phyloP scores from a whole-genome alignment of 1,284 basidiomycete genomes.

The Inonotus obliquus region DNA sequence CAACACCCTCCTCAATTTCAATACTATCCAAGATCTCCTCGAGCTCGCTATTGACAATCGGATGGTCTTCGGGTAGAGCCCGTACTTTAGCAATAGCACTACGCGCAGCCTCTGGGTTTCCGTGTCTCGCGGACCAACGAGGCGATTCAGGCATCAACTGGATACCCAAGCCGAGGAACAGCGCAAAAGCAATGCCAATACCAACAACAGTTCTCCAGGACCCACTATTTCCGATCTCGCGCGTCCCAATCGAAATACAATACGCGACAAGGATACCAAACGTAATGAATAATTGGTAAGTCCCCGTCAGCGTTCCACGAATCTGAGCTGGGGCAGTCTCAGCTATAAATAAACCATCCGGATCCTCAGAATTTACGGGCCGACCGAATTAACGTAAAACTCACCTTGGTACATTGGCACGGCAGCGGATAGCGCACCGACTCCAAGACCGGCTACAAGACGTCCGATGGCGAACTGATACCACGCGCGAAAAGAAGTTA shows the following conservation, averaged over 20 bases:
- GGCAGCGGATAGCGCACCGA: slow-evolving; percentile 70
- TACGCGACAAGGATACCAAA: slow-evolving; percentile 72
- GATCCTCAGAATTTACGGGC: slow-evolving; percentile 30
- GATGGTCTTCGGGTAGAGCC: slow-evolving; percentile 44
- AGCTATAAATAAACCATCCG: background rate
- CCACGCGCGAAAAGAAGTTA: slow-evolving; percentile 47
- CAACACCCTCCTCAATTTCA: slow-evolving; percentile 27
- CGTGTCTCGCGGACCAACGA: slow-evolving; percentile 57
- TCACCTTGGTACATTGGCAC: slow-evolving; percentile 82
- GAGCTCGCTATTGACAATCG: slow-evolving; percentile 43
- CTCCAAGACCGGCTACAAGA: slow-evolving; percentile 60
- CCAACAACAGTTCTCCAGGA: slow-evolving; percentile 70
- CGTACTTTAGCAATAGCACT: slow-evolving; percentile 50
- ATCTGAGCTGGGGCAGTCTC: slow-evolving; percentile 62
- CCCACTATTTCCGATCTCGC: slow-evolving; percentile 40
- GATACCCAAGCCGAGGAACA: slow-evolving; percentile 64
- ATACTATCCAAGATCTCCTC: slow-evolving; percentile 47
- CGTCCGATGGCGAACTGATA: slow-evolving; percentile 67
- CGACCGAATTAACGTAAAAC: slow-evolving; percentile 4
- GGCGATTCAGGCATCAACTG: slow-evolving; percentile 75
- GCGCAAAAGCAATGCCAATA: slow-evolving; percentile 66
- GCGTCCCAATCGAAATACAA: slow-evolving; percentile 55
- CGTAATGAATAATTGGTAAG: slow-evolving; percentile 74
- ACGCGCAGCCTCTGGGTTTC: slow-evolving; percentile 48
- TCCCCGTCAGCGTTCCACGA: slow-evolving; percentile 67